Evolutionary conservation across 495 filamentous ascomycete genomes (phyloP), one percentile per base, ranked within the genome.

Genomic region (Aspergillus haitiensis): DNA sequence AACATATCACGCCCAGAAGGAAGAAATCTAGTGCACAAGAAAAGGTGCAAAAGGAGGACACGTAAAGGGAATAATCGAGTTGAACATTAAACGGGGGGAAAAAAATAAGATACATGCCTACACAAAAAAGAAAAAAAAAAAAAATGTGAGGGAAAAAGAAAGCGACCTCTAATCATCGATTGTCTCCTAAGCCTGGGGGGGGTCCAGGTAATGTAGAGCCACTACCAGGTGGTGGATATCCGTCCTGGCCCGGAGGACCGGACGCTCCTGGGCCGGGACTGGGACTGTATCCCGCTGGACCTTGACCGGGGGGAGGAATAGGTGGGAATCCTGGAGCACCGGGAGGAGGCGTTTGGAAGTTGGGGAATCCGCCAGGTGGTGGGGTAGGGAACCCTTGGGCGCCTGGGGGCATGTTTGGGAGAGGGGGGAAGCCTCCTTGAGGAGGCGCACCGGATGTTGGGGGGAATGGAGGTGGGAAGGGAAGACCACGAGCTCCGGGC

Each of bases 391-490:
- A 73, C 5, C 79, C 81, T 16, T 34, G 80, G 80, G 56, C 62
- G 6, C 49, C 49, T 16, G 54, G 58, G 47, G 76, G 72, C 72
- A 78, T 70, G 67, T 74, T 73, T 39, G 75, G 71, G 47, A 75
- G 59, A 6, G 71, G 67, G 31, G 75, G 75, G 34, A 75, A 62
- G 16, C 69, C 69, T 11, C 64, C 70, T 45, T 68, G 64, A 21
- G 78, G 73, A 33, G 71, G 72, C 34, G 77, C 75, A 37, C 74
- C 76, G 40, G 69, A 46, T 42, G 71, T 56, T n/a, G 67, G 59
- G 10, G 77, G 75, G 73, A 80, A 78, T 0, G 79, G 81, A 8
- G 83, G 82, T 11, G 85, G 84, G 69, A 93, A 91, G 5, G 87
- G 87, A 0, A 87, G 84, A 12, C 85, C 81, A 52, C 83, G 81